phyloP scores from a whole-genome alignment of 768 basidiomycete species.

The Podaxis rugospora region DNA sequence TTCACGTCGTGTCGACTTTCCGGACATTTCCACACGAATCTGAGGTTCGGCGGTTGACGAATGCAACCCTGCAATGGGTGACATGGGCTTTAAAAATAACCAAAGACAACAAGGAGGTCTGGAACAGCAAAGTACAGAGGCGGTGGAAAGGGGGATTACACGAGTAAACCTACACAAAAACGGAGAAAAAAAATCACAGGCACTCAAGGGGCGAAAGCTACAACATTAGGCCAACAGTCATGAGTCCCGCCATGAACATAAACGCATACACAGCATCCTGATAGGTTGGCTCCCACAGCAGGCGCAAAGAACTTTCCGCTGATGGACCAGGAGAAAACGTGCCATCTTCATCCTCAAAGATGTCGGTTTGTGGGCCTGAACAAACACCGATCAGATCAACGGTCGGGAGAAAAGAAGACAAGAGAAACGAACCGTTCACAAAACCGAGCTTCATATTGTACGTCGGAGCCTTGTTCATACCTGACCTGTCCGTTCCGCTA shows the following conservation, averaged over 20 bases:
- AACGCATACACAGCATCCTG: not conserved
- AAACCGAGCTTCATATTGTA: constrained; percentile 35
- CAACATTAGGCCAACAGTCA: not conserved
- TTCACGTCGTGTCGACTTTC: too few species aligned
- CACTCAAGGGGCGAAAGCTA: not conserved
- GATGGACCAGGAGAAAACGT: not conserved
- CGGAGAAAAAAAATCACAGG: too few species aligned
- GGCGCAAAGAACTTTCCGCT: not conserved
- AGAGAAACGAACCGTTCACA: constrained; percentile 19
- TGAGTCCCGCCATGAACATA: not conserved
- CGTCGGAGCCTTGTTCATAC: constrained; percentile 32
- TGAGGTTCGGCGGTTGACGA: too few species aligned
- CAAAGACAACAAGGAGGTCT: too few species aligned
- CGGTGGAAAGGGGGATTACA: too few species aligned
- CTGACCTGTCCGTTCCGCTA: constrained; percentile 36
- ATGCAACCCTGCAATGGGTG: too few species aligned
- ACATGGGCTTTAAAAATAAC: too few species aligned
- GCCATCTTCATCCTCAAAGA: not conserved
- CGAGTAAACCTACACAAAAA: too few species aligned
- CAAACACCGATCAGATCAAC: not conserved
- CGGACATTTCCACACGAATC: too few species aligned
- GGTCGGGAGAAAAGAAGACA: not conserved
- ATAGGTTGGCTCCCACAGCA: not conserved
- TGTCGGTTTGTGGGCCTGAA: not conserved
- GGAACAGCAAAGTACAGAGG: too few species aligned